A percentile compares a stretch with the other conserved stretches of the same genome.
phyloP scores from a whole-genome alignment of 306 rosid species.

The Carpinus fangiana region DNA sequence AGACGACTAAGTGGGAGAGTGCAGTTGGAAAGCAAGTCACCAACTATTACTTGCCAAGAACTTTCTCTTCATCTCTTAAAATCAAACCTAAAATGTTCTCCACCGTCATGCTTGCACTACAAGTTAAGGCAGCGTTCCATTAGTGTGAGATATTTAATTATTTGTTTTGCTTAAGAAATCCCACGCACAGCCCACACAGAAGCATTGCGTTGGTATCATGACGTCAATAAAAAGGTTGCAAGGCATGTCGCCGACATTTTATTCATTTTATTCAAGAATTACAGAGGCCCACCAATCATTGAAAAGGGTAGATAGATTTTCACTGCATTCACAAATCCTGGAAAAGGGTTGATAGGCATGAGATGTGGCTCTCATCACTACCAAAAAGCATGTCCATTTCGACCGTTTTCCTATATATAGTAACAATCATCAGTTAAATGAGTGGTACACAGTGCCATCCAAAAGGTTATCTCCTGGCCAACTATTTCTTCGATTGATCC shows the following conservation, averaged over 20 bases:
- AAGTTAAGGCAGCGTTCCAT: slow-evolving; percentile 28
- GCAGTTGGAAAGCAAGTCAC: slow-evolving; percentile 63
- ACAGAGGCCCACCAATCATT: background rate
- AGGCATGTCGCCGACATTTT: background rate
- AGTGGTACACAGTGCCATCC: no score
- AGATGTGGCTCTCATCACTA: no score
- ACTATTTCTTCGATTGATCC: background rate
- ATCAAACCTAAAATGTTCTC: slow-evolving; percentile 62
- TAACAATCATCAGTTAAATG: no score
- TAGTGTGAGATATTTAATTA: no score
- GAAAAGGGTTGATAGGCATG: background rate
- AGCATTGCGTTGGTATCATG: background rate
- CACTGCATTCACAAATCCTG: no score
- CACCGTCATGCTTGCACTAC: slow-evolving; percentile 30
- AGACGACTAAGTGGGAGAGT: slow-evolving; percentile 25
- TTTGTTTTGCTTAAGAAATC: background rate
- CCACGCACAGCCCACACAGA: background rate
- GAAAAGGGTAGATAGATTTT: background rate
- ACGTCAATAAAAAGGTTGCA: no score
- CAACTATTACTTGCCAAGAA: slow-evolving; percentile 39
- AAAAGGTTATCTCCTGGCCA: background rate
- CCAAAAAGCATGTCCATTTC: no score
- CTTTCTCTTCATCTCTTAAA: slow-evolving; percentile 14
- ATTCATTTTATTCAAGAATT: background rate
- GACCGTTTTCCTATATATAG: no score